Conservation (phyloP, 2,329 filamentous ascomycete species). For the Paradendryphiella salina region DNA sequence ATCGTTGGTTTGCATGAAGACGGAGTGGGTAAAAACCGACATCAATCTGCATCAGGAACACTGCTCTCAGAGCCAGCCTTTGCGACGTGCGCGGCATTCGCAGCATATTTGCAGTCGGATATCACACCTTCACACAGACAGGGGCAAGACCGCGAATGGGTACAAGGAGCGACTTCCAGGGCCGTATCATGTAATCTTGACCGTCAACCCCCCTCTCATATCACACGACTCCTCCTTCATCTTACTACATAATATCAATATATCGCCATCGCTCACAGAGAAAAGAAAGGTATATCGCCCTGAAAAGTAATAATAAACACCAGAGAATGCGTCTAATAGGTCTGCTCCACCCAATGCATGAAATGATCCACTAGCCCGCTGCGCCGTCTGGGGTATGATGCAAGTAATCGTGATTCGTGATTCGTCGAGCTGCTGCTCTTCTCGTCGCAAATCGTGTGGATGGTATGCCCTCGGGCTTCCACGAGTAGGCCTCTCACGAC, state of each 20-base stretch:
- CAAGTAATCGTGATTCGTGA: constrained; percentile 20
- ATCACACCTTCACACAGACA: background rate
- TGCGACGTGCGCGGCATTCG: too few species aligned
- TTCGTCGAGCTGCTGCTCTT: constrained; percentile 14
- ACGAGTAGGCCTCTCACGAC: constrained; percentile 14
- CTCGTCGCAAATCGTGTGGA: constrained; percentile 6
- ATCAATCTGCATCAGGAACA: too few species aligned
- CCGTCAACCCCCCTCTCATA: background rate
- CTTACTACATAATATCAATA: constrained; percentile 19
- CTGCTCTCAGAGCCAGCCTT: too few species aligned
- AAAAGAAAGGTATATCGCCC: constrained; percentile 16
- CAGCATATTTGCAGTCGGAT: background rate
- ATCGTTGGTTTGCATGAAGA: constrained; percentile 42
- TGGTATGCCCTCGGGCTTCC: background rate
- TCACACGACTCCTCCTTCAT: constrained; percentile 2
- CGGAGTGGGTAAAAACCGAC: too few species aligned
- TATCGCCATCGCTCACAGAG: constrained; percentile 18
- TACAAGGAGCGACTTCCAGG: background rate
- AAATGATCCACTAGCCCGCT: constrained; percentile 21
- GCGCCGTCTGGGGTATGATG: constrained; percentile 26
- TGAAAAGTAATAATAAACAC: constrained; percentile 27
- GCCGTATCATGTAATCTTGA: background rate
- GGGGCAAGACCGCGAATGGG: background rate
- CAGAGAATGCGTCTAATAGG: constrained; percentile 31
- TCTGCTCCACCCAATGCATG: constrained; percentile 31